Base-by-base conservation (phyloP, 2,329 filamentous ascomycete species). In the Coniella vitis region DNA sequence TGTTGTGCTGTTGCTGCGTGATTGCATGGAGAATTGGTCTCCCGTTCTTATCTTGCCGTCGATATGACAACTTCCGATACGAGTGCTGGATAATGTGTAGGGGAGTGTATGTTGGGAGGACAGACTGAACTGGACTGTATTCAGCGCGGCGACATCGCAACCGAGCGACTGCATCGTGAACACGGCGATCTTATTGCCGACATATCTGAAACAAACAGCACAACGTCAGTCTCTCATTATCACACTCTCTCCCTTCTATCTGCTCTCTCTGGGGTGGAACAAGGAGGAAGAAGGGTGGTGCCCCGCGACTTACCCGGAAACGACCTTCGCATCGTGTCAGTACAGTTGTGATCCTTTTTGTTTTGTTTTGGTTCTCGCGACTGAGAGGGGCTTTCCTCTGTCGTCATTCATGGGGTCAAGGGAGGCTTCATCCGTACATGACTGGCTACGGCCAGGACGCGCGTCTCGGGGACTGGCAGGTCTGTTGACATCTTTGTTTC, bases 91-190 rank as follows among this genome's bases (percentile, higher is more conserved):
- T n/a, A 16, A 3, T 20, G 8, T 31, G 4, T 1, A 31, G 21
- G 32, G 34, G 38, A 36, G 19, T 8, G 44, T 31, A 38, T 42
- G 21, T 9, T 35, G 5, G 21, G 29, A 20, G 37, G 12, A 69
- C 84, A 66, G 73, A 95, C 91, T 97, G 72, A 96, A 98, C 61
- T 98, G 87, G 7, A 98, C 93, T 0, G 93, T 98, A 65, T 98
- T 96, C 60, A 98, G 77, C 2, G 90, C 88, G 8, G 90, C 86
- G 7, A 96, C 91, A 61, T 98, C 91, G 63, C 90, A 96, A 41
- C 93, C 93, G 44, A 98, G 71, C 1, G 87, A 86, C 67, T 98
- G 91, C 76, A 98, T 85, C 57, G 90, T 88, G 63, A 95, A 94
- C 1, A 90, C 90, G 37, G 90, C 90, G 75, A 98, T 95, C 61